Percentiles rank a stretch among this genome's conserved stretches.
These are phyloP conservation scores for Cyclostephanos invisitatus DNA, from an alignment of 108 stramenopile genomes.

Conservation along the genomic window DNA sequence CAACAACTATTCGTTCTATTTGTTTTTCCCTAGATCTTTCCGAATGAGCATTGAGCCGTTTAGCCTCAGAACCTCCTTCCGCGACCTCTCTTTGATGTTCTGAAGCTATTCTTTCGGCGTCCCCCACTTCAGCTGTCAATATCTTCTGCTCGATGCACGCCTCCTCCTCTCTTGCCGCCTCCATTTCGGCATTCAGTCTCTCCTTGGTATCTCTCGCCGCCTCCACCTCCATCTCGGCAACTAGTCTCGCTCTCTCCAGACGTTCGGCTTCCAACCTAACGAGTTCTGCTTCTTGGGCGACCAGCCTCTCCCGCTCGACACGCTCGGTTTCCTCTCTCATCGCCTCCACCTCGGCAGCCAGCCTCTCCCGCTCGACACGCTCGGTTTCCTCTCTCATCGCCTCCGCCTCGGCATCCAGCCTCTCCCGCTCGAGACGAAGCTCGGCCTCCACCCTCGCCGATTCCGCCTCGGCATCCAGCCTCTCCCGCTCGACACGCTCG, in stretches of 20 bases:
- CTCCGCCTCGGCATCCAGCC: constrained; percentile 10
- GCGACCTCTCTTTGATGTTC: not conserved
- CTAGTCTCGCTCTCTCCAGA: constrained; percentile 5
- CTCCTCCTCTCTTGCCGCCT: constrained; percentile 10
- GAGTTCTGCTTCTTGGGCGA: constrained; percentile 5
- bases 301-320: constrained; percentile 3
- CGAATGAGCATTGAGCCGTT: not conserved
- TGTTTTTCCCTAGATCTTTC: not conserved
- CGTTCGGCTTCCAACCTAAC: constrained; percentile 2
- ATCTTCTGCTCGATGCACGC: constrained; percentile 14
- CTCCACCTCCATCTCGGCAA: constrained; percentile 6
- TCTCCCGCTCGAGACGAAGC: not conserved
- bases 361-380: constrained; percentile 1
- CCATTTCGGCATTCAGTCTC: not conserved
- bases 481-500: constrained; percentile 14
- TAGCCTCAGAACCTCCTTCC: constrained; percentile 13
- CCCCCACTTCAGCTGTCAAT: constrained; percentile 9
- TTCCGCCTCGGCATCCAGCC: constrained; percentile 4
- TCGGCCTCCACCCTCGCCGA: not conserved
- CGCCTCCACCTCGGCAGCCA: constrained; percentile 3
- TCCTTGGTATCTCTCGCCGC: not conserved
- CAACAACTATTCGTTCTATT: constrained; percentile 2
- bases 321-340: not conserved
- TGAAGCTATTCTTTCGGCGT: not conserved
- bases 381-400: not conserved